A percentile compares a stretch with the other conserved stretches of the same genome.
Evolutionary conservation across 2,329 filamentous ascomycete species (phyloP).

Genomic region (Fusarium sp.): DNA sequence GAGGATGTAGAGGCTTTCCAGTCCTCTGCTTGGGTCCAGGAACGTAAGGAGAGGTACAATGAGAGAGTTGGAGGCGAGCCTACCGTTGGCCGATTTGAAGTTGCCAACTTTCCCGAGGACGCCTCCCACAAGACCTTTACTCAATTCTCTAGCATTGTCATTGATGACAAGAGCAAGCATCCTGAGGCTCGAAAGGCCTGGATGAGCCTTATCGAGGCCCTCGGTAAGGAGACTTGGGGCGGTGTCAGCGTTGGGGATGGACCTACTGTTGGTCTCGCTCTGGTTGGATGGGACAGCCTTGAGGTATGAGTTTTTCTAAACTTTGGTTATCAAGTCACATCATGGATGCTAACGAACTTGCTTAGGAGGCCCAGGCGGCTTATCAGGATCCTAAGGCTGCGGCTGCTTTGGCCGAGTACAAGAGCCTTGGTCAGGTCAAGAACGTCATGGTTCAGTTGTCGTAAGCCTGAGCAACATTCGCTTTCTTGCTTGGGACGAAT

Average conservation of each 20-base stretch:
- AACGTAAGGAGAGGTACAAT: constrained; percentile 11
- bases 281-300: constrained; percentile 20
- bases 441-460: constrained; percentile 9
- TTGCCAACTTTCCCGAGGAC: constrained; percentile 7
- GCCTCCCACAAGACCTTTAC: neutral
- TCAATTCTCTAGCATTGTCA: constrained; percentile 18
- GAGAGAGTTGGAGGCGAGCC: neutral
- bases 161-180: constrained; percentile 1
- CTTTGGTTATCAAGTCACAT: no score
- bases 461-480: neutral
- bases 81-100: constrained; percentile 6
- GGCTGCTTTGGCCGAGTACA: constrained; percentile 8
- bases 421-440: constrained; percentile 4
- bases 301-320: no score
- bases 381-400: constrained; percentile 12
- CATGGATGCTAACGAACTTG: neutral
- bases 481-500: no score
- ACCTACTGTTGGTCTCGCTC: constrained; percentile 2
- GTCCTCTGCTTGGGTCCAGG: constrained; percentile 3
- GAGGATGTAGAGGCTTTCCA: constrained; percentile 12
- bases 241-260: constrained; percentile 10
- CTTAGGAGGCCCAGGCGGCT: constrained; percentile 6
- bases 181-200: constrained; percentile 3
- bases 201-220: neutral
- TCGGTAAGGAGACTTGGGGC: constrained; percentile 17